phyloP scores from a whole-genome alignment of 1,284 basidiomycete species.

The Volvariella surrecta region DNA sequence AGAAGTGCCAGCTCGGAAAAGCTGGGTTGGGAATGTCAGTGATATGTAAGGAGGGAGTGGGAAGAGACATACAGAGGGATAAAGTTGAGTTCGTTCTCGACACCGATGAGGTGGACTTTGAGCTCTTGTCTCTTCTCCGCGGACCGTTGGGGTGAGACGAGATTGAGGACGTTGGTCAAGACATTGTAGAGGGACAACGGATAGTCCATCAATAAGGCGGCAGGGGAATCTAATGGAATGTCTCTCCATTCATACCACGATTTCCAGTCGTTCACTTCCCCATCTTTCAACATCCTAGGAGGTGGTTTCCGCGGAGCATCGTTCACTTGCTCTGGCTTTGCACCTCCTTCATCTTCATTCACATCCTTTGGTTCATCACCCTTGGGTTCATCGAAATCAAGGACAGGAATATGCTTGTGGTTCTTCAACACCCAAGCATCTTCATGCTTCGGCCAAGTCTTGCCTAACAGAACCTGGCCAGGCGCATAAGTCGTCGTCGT shows the following conservation, averaged over 20 bases:
- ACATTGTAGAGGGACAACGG: conserved; percentile 29
- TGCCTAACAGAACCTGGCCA: not conserved
- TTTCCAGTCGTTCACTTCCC: conserved; percentile 21
- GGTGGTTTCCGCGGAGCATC: no score
- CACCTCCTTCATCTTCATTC: not conserved
- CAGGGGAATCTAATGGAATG: conserved; percentile 29
- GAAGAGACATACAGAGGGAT: conserved; percentile 27
- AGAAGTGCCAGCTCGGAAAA: conserved; percentile 33
- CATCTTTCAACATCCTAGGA: not conserved
- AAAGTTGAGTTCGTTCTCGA: conserved; percentile 32
- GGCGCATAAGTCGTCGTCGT: not conserved
- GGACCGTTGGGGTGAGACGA: conserved; percentile 17
- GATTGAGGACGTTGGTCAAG: conserved; percentile 22
- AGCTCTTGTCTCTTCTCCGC: conserved; percentile 17
- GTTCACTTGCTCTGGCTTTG: no score
- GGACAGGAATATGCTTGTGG: not conserved
- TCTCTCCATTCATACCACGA: conserved; percentile 32
- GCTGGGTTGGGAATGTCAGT: conserved; percentile 13
- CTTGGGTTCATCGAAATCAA: not conserved
- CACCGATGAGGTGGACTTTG: conserved; percentile 27
- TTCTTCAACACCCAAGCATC: not conserved
- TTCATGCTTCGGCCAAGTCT: not conserved
- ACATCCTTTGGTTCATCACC: not conserved
- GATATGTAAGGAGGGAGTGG: not conserved
- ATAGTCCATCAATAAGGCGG: conserved; percentile 29